Evolutionary conservation across 1,284 basidiomycete species (phyloP).

Genomic region (Ustilago bromivora): DNA sequence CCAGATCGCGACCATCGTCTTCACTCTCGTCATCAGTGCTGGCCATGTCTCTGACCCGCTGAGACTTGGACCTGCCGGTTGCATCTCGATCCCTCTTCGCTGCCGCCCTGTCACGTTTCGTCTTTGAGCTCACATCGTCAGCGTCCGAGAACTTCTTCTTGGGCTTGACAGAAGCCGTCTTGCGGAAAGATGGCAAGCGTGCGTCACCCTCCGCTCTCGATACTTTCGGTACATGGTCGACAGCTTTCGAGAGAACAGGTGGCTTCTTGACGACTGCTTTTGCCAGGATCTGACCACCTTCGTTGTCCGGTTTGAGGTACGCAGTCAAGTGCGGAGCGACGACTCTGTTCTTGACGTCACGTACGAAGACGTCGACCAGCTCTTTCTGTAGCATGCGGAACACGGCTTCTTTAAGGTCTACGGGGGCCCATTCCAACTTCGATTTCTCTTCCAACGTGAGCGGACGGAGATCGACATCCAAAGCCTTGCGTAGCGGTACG

Average conservation of each 20-base stretch:
- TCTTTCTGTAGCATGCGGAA: slow-evolving; percentile 77
- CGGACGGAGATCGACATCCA: slow-evolving; percentile 38
- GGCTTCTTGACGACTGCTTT: slow-evolving; percentile 28
- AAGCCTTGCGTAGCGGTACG: slow-evolving; percentile 6
- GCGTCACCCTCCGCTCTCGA: slow-evolving; percentile 13
- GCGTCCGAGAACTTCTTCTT: slow-evolving; percentile 14
- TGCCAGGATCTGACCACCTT: slow-evolving; percentile 60
- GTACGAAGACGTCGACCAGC: slow-evolving; percentile 75
- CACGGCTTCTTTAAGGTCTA: slow-evolving; percentile 77
- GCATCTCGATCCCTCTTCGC: slow-evolving; percentile 8
- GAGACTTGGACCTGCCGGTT: slow-evolving; percentile 14
- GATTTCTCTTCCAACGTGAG: slow-evolving; percentile 32
- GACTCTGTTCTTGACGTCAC: slow-evolving; percentile 78
- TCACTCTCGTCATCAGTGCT: slow-evolving; percentile 33
- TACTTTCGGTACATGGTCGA: slow-evolving; percentile 4
- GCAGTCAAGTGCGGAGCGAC: slow-evolving; percentile 75
- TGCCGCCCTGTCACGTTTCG: slow-evolving; percentile 7
- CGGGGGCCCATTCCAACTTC: slow-evolving; percentile 74
- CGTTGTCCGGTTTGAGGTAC: slow-evolving; percentile 73
- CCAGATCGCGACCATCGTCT: background rate
- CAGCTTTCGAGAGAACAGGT: background rate
- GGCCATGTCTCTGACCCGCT: background rate
- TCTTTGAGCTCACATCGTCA: slow-evolving; percentile 6
- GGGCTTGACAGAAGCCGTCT: slow-evolving; percentile 10
- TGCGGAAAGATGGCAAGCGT: slow-evolving; percentile 56